These are phyloP conservation scores for Striga hermonthica DNA, from an alignment of 305 asterid genomes.

Conservation along the genomic window DNA sequence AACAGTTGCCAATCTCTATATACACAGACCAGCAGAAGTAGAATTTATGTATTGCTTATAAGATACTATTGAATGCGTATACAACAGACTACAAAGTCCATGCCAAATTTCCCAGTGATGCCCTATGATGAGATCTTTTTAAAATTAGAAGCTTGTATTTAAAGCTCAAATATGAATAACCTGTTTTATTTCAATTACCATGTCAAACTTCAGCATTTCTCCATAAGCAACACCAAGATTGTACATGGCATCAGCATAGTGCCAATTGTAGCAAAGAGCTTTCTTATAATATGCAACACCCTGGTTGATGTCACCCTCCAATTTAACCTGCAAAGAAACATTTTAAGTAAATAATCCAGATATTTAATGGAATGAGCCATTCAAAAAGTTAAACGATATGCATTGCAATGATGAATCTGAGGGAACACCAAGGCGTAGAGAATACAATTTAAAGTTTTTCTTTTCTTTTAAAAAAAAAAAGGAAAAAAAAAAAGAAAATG, in stretches of 20 bases:
- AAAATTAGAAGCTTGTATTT: constrained; percentile 24
- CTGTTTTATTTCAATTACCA: constrained; percentile 54
- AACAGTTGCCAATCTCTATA: constrained; percentile 7
- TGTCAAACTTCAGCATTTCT: constrained; percentile 98
- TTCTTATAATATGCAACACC: constrained; percentile 87
- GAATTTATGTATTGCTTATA: background rate
- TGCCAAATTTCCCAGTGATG: constrained; percentile 8
- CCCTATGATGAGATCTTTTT: constrained; percentile 11
- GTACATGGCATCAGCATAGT: constrained; percentile 99
- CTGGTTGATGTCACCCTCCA: constrained; percentile 95
- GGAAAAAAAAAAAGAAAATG: too few species aligned
- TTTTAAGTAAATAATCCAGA: constrained; percentile 26
- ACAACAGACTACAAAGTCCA: background rate
- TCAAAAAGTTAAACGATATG: background rate
- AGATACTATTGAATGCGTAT: background rate
- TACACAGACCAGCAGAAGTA: constrained; percentile 2
- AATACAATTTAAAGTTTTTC: background rate
- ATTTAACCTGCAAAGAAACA: constrained; percentile 66
- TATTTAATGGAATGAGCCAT: background rate
- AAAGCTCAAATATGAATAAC: constrained; percentile 21
- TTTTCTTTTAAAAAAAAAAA: too few species aligned
- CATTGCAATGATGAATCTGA: constrained; percentile 3
- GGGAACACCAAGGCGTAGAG: constrained; percentile 18
- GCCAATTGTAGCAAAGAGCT: constrained; percentile 95
- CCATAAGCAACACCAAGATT: constrained; percentile 99